Conservation (phyloP, 108 stramenopile species). For the Nitzschia sp. region DNA sequence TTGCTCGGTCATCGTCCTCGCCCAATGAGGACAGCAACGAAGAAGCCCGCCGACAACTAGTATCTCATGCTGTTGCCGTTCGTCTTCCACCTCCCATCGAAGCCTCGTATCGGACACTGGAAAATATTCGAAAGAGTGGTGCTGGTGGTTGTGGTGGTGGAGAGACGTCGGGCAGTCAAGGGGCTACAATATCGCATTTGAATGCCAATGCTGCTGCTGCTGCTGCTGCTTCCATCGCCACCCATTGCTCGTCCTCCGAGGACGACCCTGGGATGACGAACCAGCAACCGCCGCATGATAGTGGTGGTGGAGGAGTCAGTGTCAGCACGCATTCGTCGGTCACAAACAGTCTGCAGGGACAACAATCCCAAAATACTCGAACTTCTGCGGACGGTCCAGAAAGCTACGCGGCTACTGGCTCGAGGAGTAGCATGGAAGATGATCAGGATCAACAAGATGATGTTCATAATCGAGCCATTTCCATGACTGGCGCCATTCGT, state of each 20-base stretch:
- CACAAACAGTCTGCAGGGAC: background rate
- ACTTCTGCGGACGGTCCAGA: background rate
- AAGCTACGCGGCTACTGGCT: background rate
- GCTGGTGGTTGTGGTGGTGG: too few species aligned
- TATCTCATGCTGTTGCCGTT: background rate
- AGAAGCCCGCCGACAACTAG: background rate
- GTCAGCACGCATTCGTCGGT: too few species aligned
- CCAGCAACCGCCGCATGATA: too few species aligned
- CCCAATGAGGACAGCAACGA: background rate
- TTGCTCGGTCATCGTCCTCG: background rate
- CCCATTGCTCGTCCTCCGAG: background rate
- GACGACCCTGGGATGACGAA: background rate
- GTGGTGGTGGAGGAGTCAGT: background rate
- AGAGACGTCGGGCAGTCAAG: too few species aligned
- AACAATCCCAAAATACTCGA: background rate
- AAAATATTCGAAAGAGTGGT: background rate
- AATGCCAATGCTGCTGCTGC: background rate
- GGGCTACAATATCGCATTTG: too few species aligned
- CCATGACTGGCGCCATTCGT: background rate
- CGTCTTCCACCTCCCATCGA: background rate
- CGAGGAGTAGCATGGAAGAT: background rate
- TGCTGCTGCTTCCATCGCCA: background rate
- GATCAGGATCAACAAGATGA: too few species aligned
- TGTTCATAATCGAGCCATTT: background rate
- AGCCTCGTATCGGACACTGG: background rate